These are phyloP conservation scores for Ceratocystis ficicola DNA, from an alignment of 2,329 filamentous ascomycete genomes.

Conservation along the genomic window DNA sequence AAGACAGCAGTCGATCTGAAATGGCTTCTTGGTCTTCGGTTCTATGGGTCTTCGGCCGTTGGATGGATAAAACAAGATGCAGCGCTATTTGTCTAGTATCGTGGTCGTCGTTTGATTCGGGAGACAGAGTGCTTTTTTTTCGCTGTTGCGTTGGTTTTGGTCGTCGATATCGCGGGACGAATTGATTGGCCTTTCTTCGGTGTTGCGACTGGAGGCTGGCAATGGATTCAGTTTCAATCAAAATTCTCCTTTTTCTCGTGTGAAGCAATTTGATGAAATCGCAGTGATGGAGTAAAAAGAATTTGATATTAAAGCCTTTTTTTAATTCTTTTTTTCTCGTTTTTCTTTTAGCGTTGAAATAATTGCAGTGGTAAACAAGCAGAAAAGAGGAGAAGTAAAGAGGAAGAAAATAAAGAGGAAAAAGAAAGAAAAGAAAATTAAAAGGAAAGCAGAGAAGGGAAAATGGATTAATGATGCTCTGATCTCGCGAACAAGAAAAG, in stretches of 20 bases:
- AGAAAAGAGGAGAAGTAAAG: background rate
- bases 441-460: background rate
- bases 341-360: constrained; percentile 2
- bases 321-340: background rate
- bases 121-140: too few relatives aligned
- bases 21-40: too few relatives aligned
- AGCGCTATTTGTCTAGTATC: background rate
- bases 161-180: too few relatives aligned
- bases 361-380: background rate
- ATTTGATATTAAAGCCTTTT: background rate
- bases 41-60: background rate
- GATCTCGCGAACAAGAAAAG: background rate
- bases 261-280: background rate
- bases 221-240: too few relatives aligned
- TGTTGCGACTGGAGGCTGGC: background rate
- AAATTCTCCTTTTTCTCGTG: background rate
- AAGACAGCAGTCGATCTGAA: too few relatives aligned
- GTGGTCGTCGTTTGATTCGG: too few relatives aligned
- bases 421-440: constrained; percentile 11
- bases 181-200: too few relatives aligned
- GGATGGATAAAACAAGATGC: background rate
- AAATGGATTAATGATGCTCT: constrained; percentile 6
- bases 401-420: background rate
- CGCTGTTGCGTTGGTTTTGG: too few relatives aligned
- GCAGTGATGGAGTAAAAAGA: constrained; percentile 1